Evolutionary conservation across 805 yeast genomes (phyloP), one percentile per base, ranked within the genome.

Genomic region (Saturnispora sanitii): DNA sequence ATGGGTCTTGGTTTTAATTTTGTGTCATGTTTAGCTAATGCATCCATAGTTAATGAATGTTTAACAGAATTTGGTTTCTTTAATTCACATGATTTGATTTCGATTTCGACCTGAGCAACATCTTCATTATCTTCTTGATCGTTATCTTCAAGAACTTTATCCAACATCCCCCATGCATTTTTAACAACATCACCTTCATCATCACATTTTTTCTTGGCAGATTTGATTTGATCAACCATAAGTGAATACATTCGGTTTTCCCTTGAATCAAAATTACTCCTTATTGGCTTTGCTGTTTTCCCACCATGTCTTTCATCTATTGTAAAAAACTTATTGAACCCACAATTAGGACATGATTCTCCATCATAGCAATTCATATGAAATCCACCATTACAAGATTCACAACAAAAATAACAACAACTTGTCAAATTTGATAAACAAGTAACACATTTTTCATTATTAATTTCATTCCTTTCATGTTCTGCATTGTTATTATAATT

Each of bases 281-380:
- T 35, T 3, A 15, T 12, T 23, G 35, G 32, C 22, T 45, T 41
- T 6, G 41, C 33, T n/a, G 37, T 27, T 15, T 44, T 33, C 8
- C 22, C 26, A 44, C 35, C 8, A 48, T 42, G 4, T 50, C 39
- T 2, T 54, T 9, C 11, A 25, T 38, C 11, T 32, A 25, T 13
- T 23, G 6, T 4, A 29, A 45, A 5, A 53, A 45, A 31, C 49
- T 54, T 19, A 47, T 38, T 20, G 49, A 53, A 46, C 29, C 61
- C 65, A 43, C 66, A 62, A 55, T 61, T 54, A 1, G 66, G 66
- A 45, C 66, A 62, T 30, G 51, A 51, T 47, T 54, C 60, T 7
- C 43, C 51, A 39, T 45, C 45, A 23, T 44, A 35, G 43, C 66
- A 62, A 2, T 52, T 48, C 1, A 53, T 43, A 41, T 62, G 66